Base-by-base conservation (phyloP, 805 yeast genomes). In the Candida wancherniae region DNA sequence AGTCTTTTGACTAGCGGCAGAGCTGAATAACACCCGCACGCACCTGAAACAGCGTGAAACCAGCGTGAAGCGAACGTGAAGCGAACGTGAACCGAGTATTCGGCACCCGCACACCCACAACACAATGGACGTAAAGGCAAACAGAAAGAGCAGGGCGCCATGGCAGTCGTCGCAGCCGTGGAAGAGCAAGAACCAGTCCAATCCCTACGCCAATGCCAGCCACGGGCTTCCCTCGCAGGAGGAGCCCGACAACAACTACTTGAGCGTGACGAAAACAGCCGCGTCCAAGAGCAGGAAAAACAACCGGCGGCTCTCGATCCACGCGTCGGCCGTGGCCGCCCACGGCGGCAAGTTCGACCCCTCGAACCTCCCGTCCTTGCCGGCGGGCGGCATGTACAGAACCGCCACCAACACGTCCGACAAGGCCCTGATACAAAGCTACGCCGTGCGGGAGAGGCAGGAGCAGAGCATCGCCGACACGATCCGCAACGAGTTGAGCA, bases 71-170 rank as follows among this genome's bases (percentile, higher is more conserved):
- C n/a, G n/a, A n/a, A n/a, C n/a, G n/a, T n/a, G n/a, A n/a, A n/a
- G n/a, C n/a, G n/a, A n/a, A n/a, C n/a, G n/a, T n/a, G n/a, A n/a
- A n/a, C n/a, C n/a, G n/a, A n/a, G n/a, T n/a, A n/a, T n/a, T n/a
- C n/a, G n/a, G n/a, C n/a, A 31, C 29, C 35, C 27, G 30, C 22
- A 22, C 35, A 17, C 25, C 35, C 27, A n/a, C 30, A n/a, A 6
- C 22, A 24, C 20, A 19, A 61, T 63, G 67, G 61, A 58, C 22
- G 44, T 45, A 33, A 58, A 53, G 16, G 44, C 58, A 9, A 59
- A 62, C 38, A 51, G 70, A 8, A 63, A 64, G 44, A 61, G 68
- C 44, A 51, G 58, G 36, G 69, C 70, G 3, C 69, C 70, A 8
- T 65, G 70, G 70, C 67, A 55, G 42, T 24, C 35, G 28, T 30